Conservation (phyloP, 2,329 filamentous ascomycete genomes). For the Capronia americana region DNA sequence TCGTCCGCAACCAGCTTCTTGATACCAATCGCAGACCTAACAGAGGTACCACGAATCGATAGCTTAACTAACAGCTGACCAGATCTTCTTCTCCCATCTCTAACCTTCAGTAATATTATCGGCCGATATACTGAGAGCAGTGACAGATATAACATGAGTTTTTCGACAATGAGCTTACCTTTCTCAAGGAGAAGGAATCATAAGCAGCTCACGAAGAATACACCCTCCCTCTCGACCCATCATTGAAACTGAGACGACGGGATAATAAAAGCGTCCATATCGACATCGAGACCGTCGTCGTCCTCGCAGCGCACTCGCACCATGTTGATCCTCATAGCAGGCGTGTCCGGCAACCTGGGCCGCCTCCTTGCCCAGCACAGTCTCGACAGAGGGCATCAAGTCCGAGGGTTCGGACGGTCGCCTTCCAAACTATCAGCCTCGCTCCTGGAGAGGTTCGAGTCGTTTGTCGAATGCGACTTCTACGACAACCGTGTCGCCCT, state of each 20-base stretch:
- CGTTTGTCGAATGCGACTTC: conserved; percentile 39
- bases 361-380: conserved; percentile 41
- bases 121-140: too few species aligned
- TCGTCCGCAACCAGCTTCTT: neutral
- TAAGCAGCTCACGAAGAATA: too few species aligned
- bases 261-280: too few species aligned
- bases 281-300: too few species aligned
- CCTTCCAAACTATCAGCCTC: conserved; percentile 42
- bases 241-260: too few species aligned
- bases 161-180: too few species aligned
- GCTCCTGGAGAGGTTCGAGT: conserved; percentile 39
- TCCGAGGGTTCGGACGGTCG: conserved; percentile 47
- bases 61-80: neutral
- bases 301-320: neutral
- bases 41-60: neutral
- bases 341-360: conserved; percentile 48
- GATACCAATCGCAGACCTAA: neutral
- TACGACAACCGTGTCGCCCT: conserved; percentile 46
- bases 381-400: conserved; percentile 43
- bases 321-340: conserved; percentile 50
- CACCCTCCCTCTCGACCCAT: too few species aligned
- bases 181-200: too few species aligned
- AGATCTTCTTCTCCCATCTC: too few species aligned
- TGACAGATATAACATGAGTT: too few species aligned
- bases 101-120: too few species aligned